Evolutionary conservation across 2,329 filamentous ascomycete genomes (phyloP).

Genomic region (Pyrenophora seminiperda): DNA sequence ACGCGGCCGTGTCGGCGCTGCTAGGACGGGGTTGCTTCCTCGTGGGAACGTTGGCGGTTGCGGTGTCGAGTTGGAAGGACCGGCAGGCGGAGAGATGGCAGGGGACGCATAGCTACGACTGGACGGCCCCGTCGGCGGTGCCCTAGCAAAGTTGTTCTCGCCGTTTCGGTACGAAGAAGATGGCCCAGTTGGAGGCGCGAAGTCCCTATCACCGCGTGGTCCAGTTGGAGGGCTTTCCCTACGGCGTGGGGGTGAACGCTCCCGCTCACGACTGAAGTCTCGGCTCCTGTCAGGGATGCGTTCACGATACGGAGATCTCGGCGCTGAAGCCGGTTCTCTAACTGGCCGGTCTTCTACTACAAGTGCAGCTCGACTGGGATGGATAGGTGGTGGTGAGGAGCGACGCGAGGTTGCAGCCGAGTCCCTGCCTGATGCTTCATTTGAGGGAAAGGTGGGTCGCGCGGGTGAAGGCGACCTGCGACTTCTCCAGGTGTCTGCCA

Average conservation of each 20-base stretch:
- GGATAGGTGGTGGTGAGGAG: conserved; percentile 63
- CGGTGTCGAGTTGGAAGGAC: conserved; percentile 39
- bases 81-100: conserved; percentile 49
- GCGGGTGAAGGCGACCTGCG: conserved; percentile 58
- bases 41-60: conserved; percentile 46
- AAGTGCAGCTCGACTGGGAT: conserved; percentile 58
- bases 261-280: conserved; percentile 34
- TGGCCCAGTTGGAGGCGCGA: conserved; percentile 47
- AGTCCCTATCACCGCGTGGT: conserved; percentile 44
- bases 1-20: conserved; percentile 48
- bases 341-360: conserved; percentile 36
- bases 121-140: conserved; percentile 48
- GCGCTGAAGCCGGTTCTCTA: conserved; percentile 42
- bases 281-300: conserved; percentile 40
- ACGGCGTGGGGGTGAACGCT: conserved; percentile 45
- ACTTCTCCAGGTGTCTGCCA: conserved; percentile 58
- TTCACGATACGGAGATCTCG: conserved; percentile 43
- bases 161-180: conserved; percentile 46
- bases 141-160: conserved; percentile 41
- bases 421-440: conserved; percentile 58
- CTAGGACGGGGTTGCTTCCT: conserved; percentile 44
- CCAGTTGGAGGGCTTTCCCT: conserved; percentile 47
- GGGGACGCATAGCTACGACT: conserved; percentile 45
- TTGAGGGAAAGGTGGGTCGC: conserved; percentile 47
- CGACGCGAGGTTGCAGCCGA: conserved; percentile 64